Conservation (phyloP, 257 asterid genomes). For the Linaria vulgaris region DNA sequence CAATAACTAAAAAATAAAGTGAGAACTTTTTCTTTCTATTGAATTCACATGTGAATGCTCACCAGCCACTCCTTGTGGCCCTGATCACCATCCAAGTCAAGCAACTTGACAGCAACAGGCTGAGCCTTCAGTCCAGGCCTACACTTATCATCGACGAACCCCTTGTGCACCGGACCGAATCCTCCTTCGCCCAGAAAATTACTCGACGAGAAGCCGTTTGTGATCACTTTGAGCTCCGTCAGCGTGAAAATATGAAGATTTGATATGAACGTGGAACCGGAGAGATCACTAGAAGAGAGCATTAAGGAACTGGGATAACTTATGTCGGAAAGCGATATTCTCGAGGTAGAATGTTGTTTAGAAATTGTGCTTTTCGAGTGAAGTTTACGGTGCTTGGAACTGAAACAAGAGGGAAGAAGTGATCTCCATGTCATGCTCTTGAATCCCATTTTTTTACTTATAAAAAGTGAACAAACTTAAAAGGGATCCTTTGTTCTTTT, state of each 20-base stretch:
- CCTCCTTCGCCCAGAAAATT: conserved; percentile 58
- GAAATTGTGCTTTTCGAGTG: conserved; percentile 11
- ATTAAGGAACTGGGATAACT: conserved; percentile 44
- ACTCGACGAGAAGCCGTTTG: conserved; percentile 34
- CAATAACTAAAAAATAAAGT: too few species aligned
- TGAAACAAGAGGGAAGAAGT: conserved; percentile 17
- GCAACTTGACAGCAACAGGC: conserved; percentile 56
- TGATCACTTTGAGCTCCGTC: conserved; percentile 37
- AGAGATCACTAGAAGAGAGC: conserved; percentile 34
- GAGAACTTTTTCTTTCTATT: too few species aligned
- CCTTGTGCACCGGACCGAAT: conserved; percentile 60
- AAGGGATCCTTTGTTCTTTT: too few species aligned
- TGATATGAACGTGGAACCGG: conserved; percentile 39
- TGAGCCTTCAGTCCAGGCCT: conserved; percentile 51
- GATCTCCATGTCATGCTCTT: conserved; percentile 20
- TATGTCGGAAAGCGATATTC: conserved; percentile 44
- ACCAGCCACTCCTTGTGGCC: conserved; percentile 64
- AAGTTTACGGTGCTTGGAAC: not conserved
- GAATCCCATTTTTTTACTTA: conserved; percentile 1
- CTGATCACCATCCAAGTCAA: conserved; percentile 54
- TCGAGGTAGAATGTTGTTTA: conserved; percentile 28
- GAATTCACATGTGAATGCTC: conserved; percentile 14
- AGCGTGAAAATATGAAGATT: conserved; percentile 51
- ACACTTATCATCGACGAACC: conserved; percentile 43
- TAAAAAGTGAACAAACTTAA: not conserved